Evolutionary conservation across 371 early-diverging fungal species (phyloP), one percentile per base, ranked within the genome.

Genomic region (Nematocida sp.): DNA sequence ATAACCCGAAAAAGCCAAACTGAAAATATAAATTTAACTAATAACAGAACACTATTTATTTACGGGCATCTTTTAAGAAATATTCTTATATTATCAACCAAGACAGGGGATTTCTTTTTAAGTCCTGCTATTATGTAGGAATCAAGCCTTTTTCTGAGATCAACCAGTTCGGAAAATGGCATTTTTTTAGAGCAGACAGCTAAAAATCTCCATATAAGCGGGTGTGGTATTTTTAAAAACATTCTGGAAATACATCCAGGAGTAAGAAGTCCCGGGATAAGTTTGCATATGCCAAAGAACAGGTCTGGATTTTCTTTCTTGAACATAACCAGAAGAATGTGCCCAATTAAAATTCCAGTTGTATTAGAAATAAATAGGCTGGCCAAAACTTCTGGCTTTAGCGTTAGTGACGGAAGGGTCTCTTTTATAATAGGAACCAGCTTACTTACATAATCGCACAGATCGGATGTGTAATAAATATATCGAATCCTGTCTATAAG

Each of bases 51-150:
- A 58, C 40, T 72, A 39, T 57, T 47, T 58, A 45, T 72, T 58
- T 54, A 44, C 56, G 66, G 33, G 39, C 76, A 76, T 39, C 64
- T 50, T 78, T 70, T 78, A 7, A 45, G 20, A 40, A 78, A 78
- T 20, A n/a, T 39, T 42, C 69, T 23, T 27, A 78, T 47, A 13
- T 40, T 70, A 27, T 67, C 80, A 46, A 67, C n/a, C n/a, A 78
- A 5, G 15, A 23, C n/a, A 15, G 71, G 44, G 5, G 71, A 70
- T 60, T 40, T 46, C 27, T 40, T 78, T 6, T 78, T 78, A 6
- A 78, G 69, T 0, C 18, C 80, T 9, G n/a, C 27, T 44, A 57
- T 23, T 23, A 78, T 78, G n/a, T 78, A 15, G 9, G 56, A 6
- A 3, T 67, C 57, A 4, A 78, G 72, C n/a, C 45, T 46, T 54